A percentile compares a stretch with the other conserved stretches of the same genome.
Conservation (phyloP, 2,329 filamentous ascomycete genomes). For the Blumeriella jaapii region DNA sequence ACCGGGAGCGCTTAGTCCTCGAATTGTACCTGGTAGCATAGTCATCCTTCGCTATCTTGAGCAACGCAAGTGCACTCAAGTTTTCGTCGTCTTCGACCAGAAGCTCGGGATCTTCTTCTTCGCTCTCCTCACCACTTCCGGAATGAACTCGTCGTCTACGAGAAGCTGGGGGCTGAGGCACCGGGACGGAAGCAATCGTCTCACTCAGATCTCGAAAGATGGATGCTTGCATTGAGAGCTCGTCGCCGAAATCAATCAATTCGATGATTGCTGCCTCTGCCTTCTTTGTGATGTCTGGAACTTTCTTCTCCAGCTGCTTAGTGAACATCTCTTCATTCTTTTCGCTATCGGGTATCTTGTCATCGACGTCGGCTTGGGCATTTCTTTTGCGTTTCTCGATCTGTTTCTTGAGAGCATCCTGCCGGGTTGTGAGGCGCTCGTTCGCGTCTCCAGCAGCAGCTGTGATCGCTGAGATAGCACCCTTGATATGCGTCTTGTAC, state of each 20-base stretch:
- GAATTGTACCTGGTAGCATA: slow-evolving; percentile 28
- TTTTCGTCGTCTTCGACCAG: slow-evolving; percentile 20
- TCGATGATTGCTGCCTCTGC: slow-evolving; percentile 47
- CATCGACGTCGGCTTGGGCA: slow-evolving; percentile 21
- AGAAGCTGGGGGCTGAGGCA: slow-evolving; percentile 25
- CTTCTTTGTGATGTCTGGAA: slow-evolving; percentile 38
- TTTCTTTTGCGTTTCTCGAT: slow-evolving; percentile 24
- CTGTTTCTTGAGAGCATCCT: slow-evolving; percentile 15
- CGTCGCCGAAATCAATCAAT: slow-evolving; percentile 43
- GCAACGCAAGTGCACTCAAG: slow-evolving; percentile 27
- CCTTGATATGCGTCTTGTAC: slow-evolving; percentile 37
- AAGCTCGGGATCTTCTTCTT: slow-evolving; percentile 31
- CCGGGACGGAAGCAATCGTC: slow-evolving; percentile 13
- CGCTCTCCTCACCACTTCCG: slow-evolving; percentile 28
- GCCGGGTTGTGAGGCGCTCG: slow-evolving; percentile 34
- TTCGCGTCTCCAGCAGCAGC: slow-evolving; percentile 42
- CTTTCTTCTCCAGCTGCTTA: slow-evolving; percentile 32
- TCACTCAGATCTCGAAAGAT: slow-evolving; percentile 26
- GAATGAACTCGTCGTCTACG: slow-evolving; percentile 18
- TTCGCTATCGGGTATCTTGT: slow-evolving; percentile 28
- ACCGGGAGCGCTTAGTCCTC: slow-evolving; percentile 32
- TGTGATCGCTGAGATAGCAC: slow-evolving; percentile 36
- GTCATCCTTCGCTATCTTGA: slow-evolving; percentile 29
- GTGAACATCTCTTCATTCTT: slow-evolving; percentile 30
- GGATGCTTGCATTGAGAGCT: slow-evolving; percentile 26